Base-by-base conservation (phyloP, 140 eudicot species). In the Bidens hawaiensis region DNA sequence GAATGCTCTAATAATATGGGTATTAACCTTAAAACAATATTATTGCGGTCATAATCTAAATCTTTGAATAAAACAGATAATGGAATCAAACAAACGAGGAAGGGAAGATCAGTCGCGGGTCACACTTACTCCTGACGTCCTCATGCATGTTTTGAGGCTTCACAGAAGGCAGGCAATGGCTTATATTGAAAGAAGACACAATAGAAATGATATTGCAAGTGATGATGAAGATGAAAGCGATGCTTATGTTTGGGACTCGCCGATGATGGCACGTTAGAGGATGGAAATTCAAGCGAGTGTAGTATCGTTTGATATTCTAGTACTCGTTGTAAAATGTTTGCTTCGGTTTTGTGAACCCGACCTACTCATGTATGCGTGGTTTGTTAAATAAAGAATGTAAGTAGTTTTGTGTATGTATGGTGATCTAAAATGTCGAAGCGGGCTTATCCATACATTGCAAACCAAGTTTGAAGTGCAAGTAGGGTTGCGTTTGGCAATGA, bases 151-250 rank as follows among this genome's bases (percentile, higher is more conserved):
- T 67, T 73, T 90, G 46, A 82, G 97, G 48, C 75, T 90, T 38
- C 95, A 86, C 51, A 77, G 95, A 74, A 75, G 97, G 72, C 97
- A 86, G 54, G 87, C 94, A 9, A 70, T 77, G 71, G 90, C 86
- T 45, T 90, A 81, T 68, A 74, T 83, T 0, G 94, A 90, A 75
- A 70, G 97, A 63, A 74, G 85, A 60, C 65, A 62, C 4, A 57
- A 69, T 27, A 70, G 82, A 74, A 71, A 67, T 31, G 94, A 84
- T 65, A 30, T 71, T 61, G 87, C 76, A 46, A 84, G 75, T 15
- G 78, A 86, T 51, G 90, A 84, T 0, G 95, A 81, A 17, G 81
- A 74, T 64, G 91, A 72, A 31, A 43, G 36, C n/a, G 85, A 66
- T 47, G 80, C 80, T 52, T 83, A 68, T 45, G 63, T 77, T 12